A percentile compares a stretch with the other conserved stretches of the same genome.
phyloP scores from a whole-genome alignment of 129 eudicot species.

The carrot (Daucus carota) region DNA sequence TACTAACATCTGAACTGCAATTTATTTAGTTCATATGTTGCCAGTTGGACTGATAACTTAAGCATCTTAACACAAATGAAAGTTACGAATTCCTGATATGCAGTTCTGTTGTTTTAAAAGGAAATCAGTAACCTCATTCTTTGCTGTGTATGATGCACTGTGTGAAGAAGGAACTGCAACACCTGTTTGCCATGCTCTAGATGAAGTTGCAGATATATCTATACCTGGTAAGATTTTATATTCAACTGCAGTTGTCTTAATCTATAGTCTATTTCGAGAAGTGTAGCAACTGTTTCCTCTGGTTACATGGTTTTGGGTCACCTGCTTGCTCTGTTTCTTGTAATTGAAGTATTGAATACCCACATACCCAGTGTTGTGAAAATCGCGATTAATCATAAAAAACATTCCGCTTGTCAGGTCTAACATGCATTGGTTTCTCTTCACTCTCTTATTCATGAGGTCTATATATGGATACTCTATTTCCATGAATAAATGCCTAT shows the following conservation, averaged over 20 bases:
- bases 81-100: conserved; percentile 6
- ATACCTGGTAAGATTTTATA: conserved; percentile 53
- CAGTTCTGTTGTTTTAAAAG: conserved; percentile 28
- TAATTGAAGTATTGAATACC: neutral
- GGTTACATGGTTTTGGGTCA: neutral
- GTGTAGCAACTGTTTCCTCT: neutral
- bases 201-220: conserved; percentile 87
- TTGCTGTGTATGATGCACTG: conserved; percentile 84
- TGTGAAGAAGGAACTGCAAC: conserved; percentile 98
- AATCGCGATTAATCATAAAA: too few species aligned
- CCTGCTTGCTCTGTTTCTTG: too few species aligned
- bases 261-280: neutral
- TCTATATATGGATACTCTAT: too few species aligned
- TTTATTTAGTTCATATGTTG: neutral
- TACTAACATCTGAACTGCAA: neutral
- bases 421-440: too few species aligned
- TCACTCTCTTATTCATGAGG: too few species aligned
- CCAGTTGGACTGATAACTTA: neutral
- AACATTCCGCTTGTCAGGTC: too few species aligned
- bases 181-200: conserved; percentile 85
- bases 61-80: neutral
- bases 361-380: too few species aligned
- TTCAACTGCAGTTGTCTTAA: neutral
- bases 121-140: conserved; percentile 82
- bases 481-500: too few species aligned